A percentile compares a stretch with the other conserved stretches of the same genome.
phyloP scores from a whole-genome alignment of 2,329 filamentous ascomycete genomes.

The Corynespora cassiicola region DNA sequence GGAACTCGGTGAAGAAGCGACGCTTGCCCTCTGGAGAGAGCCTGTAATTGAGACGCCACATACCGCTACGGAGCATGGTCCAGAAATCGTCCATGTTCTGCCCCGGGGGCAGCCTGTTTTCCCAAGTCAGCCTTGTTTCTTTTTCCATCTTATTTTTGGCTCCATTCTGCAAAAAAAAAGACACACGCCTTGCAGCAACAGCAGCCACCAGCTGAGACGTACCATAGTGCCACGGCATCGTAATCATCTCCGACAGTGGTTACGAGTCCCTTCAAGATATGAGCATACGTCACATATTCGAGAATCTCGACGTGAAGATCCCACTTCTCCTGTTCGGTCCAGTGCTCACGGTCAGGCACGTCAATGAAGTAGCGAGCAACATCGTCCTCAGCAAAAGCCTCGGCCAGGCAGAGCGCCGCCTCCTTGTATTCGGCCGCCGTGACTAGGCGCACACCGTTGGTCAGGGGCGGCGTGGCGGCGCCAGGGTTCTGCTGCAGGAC shows the following conservation, averaged over 20 bases:
- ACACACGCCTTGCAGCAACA: no score
- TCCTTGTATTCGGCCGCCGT: conserved; percentile 72
- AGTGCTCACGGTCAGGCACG: conserved; percentile 69
- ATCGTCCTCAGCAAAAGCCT: conserved; percentile 78
- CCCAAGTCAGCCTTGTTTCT: no score
- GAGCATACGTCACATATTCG: conserved; percentile 77
- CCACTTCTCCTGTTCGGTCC: conserved; percentile 73
- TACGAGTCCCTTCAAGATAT: conserved; percentile 76
- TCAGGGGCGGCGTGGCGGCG: conserved; percentile 24
- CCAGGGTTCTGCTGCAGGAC: conserved; percentile 34
- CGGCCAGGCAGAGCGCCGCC: conserved; percentile 74
- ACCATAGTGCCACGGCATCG: conserved; percentile 82
- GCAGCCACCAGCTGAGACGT: no score
- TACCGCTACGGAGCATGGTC: conserved; percentile 75
- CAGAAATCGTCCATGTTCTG: conserved; percentile 75
- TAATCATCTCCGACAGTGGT: conserved; percentile 77
- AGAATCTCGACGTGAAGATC: conserved; percentile 78
- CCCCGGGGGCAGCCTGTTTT: conserved; percentile 73
- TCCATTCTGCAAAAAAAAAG: neutral
- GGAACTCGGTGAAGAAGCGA: conserved; percentile 79
- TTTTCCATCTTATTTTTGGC: conserved; percentile 1
- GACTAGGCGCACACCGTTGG: conserved; percentile 67
- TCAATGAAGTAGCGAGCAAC: conserved; percentile 78
- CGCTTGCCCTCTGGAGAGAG: conserved; percentile 73
- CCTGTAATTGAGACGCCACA: conserved; percentile 79